These are phyloP conservation scores for Gossypium schwendimanii DNA, from an alignment of 441 rosid genomes.

Conservation along the genomic window DNA sequence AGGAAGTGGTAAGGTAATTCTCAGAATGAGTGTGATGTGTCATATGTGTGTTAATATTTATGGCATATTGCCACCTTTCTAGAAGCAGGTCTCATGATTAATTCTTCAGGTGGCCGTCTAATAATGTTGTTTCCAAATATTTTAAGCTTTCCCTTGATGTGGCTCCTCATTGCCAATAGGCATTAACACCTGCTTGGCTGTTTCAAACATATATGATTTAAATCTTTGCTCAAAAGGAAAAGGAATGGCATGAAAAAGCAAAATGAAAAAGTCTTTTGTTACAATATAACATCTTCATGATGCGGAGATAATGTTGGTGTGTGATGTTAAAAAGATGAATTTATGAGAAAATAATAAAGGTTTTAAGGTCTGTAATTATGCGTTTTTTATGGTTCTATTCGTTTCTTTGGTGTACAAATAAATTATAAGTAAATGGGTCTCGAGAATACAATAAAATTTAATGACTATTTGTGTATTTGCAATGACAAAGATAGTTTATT, in stretches of 20 bases:
- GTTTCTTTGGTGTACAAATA: too few species aligned
- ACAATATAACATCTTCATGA: not conserved
- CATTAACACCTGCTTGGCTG: not conserved
- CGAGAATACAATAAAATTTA: too few species aligned
- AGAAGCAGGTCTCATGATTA: conserved; percentile 23
- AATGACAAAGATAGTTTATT: too few species aligned
- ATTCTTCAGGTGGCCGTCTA: conserved; percentile 24
- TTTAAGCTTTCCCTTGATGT: not conserved
- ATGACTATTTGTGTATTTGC: too few species aligned
- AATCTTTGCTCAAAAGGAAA: conserved; percentile 3
- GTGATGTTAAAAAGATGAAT: too few species aligned
- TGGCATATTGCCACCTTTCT: conserved; percentile 15
- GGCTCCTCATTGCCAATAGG: not conserved
- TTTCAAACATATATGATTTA: not conserved
- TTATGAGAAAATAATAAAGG: too few species aligned
- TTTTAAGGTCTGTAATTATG: too few species aligned
- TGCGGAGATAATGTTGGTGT: not conserved
- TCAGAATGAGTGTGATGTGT: not conserved
- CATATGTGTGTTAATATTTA: not conserved
- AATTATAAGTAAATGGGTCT: too few species aligned
- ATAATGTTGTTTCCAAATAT: not conserved
- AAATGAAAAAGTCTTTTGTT: not conserved
- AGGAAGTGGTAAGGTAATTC: conserved; percentile 5
- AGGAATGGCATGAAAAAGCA: not conserved
- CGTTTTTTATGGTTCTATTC: too few species aligned